Base-by-base conservation (phyloP, 352 stramenopile genomes). In the Pythium phragmiticola region DNA sequence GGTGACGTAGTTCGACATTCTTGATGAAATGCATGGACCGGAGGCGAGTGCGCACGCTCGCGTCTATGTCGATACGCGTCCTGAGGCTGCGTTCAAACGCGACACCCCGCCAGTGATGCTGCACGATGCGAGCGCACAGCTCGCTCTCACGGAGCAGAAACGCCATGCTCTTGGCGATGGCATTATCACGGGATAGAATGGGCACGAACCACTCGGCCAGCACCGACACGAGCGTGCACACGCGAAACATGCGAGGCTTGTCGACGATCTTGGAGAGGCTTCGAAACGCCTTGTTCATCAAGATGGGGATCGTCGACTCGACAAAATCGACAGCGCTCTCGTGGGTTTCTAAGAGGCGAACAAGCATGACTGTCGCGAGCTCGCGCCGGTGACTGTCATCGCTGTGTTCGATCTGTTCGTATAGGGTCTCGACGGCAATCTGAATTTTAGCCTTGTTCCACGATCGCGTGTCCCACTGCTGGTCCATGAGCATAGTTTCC, bases 21-120 rank as follows among this genome's bases (percentile, higher is more conserved):
- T 90, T 90, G 49, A 90, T 75, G 36, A 89, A 68, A 30, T 90
- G 80, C 77, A 94, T 92, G 9, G 82, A 78, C 0, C 81, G 80
- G 7, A 90, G 59, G 4, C 81, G 77, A n/a, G 75, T 72, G 30
- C 77, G 73, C 12, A 87, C 77, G 11, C 70, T 74, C 8, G 73
- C 45, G 46, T 90, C 80, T 36, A 76, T 75, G n/a, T 90, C 72
- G 3, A 33, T 16, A 11, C 72, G 74, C 9, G 66, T 68, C 19
- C 66, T 63, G 6, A 89, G 33, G 33, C 59, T 75, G 16, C 82
- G 76, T 53, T 89, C 76, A 52, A 90, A 88, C 13, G 81, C 26
- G 8, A 89, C 75, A 13, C 82, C 75, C 2, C 84, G 77, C 75
- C 82, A 89, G 49, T 90, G 78, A 46, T 94, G 84, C 65, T 94